Conservation (phyloP, 2,329 filamentous ascomycete species). For the Colletotrichum tofieldiae region DNA sequence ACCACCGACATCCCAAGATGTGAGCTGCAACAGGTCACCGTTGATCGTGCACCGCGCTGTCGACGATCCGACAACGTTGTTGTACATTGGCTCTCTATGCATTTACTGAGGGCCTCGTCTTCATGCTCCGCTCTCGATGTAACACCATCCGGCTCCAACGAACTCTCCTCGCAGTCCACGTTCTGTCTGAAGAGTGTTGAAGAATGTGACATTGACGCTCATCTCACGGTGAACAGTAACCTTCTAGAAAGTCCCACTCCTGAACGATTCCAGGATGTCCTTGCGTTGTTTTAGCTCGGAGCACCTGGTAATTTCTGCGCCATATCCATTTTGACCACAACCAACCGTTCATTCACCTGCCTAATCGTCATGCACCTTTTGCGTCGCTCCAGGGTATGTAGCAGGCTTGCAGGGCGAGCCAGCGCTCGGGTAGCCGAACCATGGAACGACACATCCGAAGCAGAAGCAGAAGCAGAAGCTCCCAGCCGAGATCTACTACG, state of each 20-base stretch:
- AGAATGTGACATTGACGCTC: constrained; percentile 23
- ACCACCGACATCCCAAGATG: not conserved
- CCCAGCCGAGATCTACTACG: constrained; percentile 16
- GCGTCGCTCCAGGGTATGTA: not conserved
- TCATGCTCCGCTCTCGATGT: constrained; percentile 23
- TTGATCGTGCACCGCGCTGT: constrained; percentile 13
- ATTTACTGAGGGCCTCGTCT: not conserved
- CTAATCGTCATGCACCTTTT: not conserved
- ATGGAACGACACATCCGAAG: constrained; percentile 13
- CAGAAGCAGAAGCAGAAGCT: constrained; percentile 11
- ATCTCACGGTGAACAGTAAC: constrained; percentile 15
- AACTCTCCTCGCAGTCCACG: constrained; percentile 15
- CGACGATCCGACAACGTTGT: constrained; percentile 28
- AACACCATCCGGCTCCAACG: constrained; percentile 20
- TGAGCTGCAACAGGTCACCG: constrained; percentile 3
- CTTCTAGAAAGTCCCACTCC: constrained; percentile 37
- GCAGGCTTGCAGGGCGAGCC: not conserved
- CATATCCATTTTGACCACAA: not conserved
- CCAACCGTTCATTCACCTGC: not conserved
- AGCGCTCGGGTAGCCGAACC: not conserved
- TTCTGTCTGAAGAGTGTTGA: constrained; percentile 23
- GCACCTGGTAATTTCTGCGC: not conserved
- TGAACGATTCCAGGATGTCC: not conserved
- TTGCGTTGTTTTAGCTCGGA: constrained; percentile 10
- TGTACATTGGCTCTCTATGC: constrained; percentile 7